These are phyloP conservation scores for Baorangia bicolor DNA, from an alignment of 768 basidiomycete species.

Conservation along the genomic window DNA sequence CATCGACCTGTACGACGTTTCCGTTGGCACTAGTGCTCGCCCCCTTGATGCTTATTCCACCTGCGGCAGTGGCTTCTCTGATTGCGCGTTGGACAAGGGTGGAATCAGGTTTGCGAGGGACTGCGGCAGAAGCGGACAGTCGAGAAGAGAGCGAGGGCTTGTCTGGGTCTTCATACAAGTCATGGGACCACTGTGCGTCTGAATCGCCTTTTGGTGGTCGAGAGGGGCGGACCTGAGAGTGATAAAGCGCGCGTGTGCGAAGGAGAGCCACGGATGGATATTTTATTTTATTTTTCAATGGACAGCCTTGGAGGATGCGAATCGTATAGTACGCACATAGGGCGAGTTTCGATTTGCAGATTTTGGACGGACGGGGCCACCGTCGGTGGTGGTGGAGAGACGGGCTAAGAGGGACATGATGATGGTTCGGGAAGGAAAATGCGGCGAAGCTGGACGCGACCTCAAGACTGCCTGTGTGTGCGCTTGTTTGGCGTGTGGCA, in stretches of 20 bases:
- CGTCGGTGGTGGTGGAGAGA: conserved; percentile 26
- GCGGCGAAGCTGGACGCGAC: background rate
- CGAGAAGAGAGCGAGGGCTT: conserved; percentile 57
- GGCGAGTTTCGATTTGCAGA: conserved; percentile 32
- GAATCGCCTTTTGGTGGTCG: conserved; percentile 64
- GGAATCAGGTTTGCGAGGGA: conserved; percentile 52
- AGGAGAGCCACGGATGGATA: conserved; percentile 1
- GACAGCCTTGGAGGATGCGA: conserved; percentile 25
- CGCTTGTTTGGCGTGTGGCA: conserved; percentile 31
- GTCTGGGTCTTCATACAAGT: conserved; percentile 61
- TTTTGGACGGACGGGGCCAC: conserved; percentile 33
- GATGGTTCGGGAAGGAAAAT: conserved; percentile 11
- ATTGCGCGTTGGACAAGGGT: conserved; percentile 61
- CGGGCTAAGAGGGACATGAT: conserved; percentile 34
- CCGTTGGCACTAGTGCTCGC: conserved; percentile 51
- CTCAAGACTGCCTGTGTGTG: conserved; percentile 17
- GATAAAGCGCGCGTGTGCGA: background rate
- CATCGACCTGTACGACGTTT: conserved; percentile 74
- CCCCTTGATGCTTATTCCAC: conserved; percentile 64
- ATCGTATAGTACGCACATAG: conserved; percentile 35
- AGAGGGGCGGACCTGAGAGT: conserved; percentile 38
- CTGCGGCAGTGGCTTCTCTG: conserved; percentile 51
- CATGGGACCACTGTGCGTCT: conserved; percentile 70
- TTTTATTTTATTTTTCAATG: conserved; percentile 22
- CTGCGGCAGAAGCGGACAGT: conserved; percentile 41